Evolutionary conservation across 83 land plant genomes (phyloP).

Genomic region (Larix sibirica): DNA sequence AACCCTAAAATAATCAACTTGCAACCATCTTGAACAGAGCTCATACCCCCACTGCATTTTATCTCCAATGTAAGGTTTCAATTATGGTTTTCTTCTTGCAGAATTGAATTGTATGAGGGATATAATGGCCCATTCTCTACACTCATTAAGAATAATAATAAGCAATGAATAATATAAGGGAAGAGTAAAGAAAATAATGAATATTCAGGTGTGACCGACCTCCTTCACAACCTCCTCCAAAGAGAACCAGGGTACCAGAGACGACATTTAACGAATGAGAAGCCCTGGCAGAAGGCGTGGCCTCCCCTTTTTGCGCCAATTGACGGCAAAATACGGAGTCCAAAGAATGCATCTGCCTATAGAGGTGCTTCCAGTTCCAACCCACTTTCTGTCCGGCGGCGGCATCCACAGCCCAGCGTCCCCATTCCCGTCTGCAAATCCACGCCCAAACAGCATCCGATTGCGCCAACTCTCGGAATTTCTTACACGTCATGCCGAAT

Average conservation of each 20-base stretch:
- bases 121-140: too few species aligned
- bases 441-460: conserved; percentile 69
- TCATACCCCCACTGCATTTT: too few species aligned
- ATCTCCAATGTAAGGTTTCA: too few species aligned
- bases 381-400: conserved; percentile 20
- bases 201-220: conserved; percentile 34
- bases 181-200: too few species aligned
- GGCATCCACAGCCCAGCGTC: conserved; percentile 44
- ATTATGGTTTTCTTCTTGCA: too few species aligned
- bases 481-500: conserved; percentile 75
- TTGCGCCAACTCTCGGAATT: conserved; percentile 43
- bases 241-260: conserved; percentile 59
- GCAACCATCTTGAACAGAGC: too few species aligned
- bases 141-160: too few species aligned
- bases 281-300: conserved; percentile 68
- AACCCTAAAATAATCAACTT: too few species aligned
- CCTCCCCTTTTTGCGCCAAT: conserved; percentile 39
- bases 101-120: too few species aligned
- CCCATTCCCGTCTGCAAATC: conserved; percentile 82
- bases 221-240: conserved; percentile 88
- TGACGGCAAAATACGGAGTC: conserved; percentile 48
- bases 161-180: too few species aligned
- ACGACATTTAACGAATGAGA: conserved; percentile 83
- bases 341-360: conserved; percentile 47
- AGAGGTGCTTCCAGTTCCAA: conserved; percentile 61